Conservation (phyloP, 2,329 filamentous ascomycete genomes). For the Colletotrichum chrysophilum region DNA sequence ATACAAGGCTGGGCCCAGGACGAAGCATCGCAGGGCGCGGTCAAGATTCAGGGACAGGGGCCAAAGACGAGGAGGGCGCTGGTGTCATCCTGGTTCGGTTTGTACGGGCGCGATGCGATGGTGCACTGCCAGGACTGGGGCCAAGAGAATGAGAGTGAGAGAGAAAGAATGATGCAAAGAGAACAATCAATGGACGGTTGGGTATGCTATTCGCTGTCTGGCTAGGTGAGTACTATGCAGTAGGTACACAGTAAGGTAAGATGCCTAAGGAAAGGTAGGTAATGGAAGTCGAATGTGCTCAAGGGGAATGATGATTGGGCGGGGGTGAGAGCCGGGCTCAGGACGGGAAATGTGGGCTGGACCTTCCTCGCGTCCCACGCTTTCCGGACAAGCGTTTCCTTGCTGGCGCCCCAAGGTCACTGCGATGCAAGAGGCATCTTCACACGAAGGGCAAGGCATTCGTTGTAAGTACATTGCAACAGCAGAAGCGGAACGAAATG, state of each 20-base stretch:
- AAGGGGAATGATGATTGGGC: background rate
- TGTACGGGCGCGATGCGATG: background rate
- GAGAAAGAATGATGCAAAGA: background rate
- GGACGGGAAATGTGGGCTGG: background rate
- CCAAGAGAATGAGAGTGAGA: background rate
- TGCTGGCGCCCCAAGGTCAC: background rate
- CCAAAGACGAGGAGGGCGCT: background rate
- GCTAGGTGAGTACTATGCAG: too few species aligned
- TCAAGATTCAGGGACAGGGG: background rate
- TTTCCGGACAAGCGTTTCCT: background rate
- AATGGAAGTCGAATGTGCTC: background rate
- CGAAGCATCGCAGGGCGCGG: background rate
- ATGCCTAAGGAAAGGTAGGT: too few species aligned
- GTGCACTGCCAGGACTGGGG: background rate
- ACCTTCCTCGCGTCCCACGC: background rate
- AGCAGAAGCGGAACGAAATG: background rate
- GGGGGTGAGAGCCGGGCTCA: background rate
- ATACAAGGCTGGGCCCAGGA: background rate
- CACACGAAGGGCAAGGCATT: background rate
- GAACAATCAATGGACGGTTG: background rate
- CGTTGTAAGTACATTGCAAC: background rate
- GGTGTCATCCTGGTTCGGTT: background rate
- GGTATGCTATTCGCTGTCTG: too few species aligned
- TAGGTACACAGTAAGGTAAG: background rate
- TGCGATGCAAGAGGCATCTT: background rate